Evolutionary conservation across 768 basidiomycete species (phyloP).

Genomic region (Psilocybe subaeruginosa): DNA sequence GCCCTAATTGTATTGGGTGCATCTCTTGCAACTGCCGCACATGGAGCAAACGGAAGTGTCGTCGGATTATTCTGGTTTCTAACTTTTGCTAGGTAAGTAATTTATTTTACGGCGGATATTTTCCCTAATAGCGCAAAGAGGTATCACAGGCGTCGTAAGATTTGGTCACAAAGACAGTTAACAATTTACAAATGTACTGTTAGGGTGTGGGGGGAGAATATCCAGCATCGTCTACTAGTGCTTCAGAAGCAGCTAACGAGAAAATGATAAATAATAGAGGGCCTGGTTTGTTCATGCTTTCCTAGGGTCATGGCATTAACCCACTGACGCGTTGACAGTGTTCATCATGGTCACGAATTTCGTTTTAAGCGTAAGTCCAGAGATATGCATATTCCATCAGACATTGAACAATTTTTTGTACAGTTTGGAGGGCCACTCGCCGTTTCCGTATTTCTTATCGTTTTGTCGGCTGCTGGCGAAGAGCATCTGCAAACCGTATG

Average conservation of each 20-base stretch:
- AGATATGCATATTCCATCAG: not conserved
- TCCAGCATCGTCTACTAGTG: slow-evolving; percentile 70
- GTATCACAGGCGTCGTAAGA: slow-evolving; percentile 66
- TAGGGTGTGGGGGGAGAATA: slow-evolving; percentile 78
- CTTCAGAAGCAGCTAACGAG: slow-evolving; percentile 77
- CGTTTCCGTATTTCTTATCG: slow-evolving; percentile 17
- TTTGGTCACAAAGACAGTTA: not conserved
- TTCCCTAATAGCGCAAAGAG: slow-evolving; percentile 34
- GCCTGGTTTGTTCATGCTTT: slow-evolving; percentile 39
- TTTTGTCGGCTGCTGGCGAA: slow-evolving; percentile 66
- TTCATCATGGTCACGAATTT: slow-evolving; percentile 82
- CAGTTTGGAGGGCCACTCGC: too few species aligned
- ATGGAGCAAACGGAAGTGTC: slow-evolving; percentile 57
- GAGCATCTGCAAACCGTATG: slow-evolving; percentile 65
- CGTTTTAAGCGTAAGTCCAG: slow-evolving; percentile 54
- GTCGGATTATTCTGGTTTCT: slow-evolving; percentile 75
- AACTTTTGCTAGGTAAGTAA: slow-evolving; percentile 52
- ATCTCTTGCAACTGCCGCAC: slow-evolving; percentile 67
- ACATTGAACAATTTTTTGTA: too few species aligned
- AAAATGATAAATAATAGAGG: slow-evolving; percentile 61
- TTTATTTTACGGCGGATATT: not conserved
- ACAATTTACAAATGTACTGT: not conserved
- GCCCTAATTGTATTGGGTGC: slow-evolving; percentile 71
- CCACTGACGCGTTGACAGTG: slow-evolving; percentile 32
- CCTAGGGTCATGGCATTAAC: too few species aligned